Evolutionary conservation across 192 early-diverging fungal species (phyloP).

Genomic region (Chytriomyces hyalinus): DNA sequence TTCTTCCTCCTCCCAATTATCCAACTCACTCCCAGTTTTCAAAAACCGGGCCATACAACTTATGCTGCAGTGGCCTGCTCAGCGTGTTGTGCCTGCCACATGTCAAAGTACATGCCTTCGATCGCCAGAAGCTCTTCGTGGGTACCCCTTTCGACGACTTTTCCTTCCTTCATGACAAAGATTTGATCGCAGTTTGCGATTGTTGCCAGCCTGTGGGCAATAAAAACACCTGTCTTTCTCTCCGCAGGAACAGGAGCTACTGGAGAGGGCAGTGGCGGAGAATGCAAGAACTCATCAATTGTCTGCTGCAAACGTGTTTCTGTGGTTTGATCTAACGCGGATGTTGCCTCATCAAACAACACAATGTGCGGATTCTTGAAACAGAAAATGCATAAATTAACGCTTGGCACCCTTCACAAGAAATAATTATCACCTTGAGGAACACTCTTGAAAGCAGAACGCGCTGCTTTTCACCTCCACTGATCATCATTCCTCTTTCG

Average conservation of each 20-base stretch:
- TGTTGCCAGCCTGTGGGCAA: conserved; percentile 92
- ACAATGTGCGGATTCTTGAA: conserved; percentile 75
- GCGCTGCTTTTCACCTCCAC: conserved; percentile 77
- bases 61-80: neutral
- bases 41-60: neutral
- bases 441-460: conserved; percentile 92
- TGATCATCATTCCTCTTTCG: conserved; percentile 79
- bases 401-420: neutral
- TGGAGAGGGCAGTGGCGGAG: conserved; percentile 32
- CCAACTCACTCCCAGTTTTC: neutral
- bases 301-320: conserved; percentile 57
- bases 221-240: conserved; percentile 84
- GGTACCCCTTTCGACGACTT: conserved; percentile 82
- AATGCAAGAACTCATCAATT: conserved; percentile 49
- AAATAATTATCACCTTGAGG: conserved; percentile 67
- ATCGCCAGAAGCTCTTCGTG: conserved; percentile 76
- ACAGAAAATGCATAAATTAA: neutral
- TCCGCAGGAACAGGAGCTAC: conserved; percentile 42
- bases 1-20: neutral
- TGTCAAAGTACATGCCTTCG: conserved; percentile 78
- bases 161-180: conserved; percentile 86
- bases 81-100: conserved; percentile 82
- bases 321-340: conserved; percentile 70
- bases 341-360: conserved; percentile 84
- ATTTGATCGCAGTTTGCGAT: conserved; percentile 91